Conservation (phyloP, 1,284 basidiomycete species). For the Austroboletus novae-zelandiae region DNA sequence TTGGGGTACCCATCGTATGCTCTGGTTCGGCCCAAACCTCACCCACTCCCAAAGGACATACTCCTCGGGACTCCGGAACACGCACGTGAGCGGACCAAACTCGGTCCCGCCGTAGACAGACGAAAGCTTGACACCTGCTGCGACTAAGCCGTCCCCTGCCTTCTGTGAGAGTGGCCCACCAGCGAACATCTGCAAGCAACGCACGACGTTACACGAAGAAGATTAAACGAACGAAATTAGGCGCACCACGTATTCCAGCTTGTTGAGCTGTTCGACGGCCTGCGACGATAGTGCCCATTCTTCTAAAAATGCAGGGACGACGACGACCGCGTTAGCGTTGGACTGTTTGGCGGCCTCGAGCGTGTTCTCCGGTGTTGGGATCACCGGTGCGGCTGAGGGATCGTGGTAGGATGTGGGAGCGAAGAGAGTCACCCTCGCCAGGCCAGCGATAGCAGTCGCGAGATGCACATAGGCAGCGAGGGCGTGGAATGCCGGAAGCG, state of each 20-base stretch:
- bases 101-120: background rate
- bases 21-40: too few relatives aligned
- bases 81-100: background rate
- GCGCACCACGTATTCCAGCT: background rate
- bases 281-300: background rate
- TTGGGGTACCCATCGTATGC: too few relatives aligned
- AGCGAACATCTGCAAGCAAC: background rate
- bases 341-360: background rate
- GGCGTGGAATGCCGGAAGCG: too few relatives aligned
- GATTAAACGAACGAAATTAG: background rate
- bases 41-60: background rate
- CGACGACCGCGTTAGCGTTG: background rate
- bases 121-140: too few relatives aligned
- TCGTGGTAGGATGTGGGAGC: background rate
- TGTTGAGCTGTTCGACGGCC: background rate
- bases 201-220: background rate
- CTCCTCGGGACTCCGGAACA: background rate
- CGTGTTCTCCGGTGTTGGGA: background rate
- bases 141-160: too few relatives aligned
- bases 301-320: background rate
- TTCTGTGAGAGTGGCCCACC: background rate
- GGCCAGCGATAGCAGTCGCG: background rate
- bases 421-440: background rate
- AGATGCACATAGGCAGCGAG: background rate
- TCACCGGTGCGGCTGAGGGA: background rate